A percentile compares a stretch with the other conserved stretches of the same genome.
Evolutionary conservation across 352 stramenopile species (phyloP).

Genomic region (Phytophthora cactorum): DNA sequence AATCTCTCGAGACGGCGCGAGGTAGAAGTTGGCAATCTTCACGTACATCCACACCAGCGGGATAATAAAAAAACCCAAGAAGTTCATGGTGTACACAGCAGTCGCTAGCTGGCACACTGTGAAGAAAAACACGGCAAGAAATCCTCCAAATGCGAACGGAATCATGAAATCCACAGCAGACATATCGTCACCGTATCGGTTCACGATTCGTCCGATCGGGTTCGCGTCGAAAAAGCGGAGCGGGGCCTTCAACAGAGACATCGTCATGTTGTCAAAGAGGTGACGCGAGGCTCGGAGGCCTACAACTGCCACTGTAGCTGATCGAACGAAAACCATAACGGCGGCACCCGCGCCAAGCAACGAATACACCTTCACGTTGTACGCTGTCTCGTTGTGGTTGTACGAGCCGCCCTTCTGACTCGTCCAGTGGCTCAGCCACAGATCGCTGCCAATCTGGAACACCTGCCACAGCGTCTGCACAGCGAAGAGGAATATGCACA

Average conservation of each 20-base stretch:
- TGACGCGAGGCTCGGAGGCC: conserved; percentile 43
- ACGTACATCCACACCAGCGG: conserved; percentile 89
- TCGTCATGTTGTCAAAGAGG: conserved; percentile 88
- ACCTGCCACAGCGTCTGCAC: conserved; percentile 40
- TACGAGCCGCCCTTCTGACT: conserved; percentile 29
- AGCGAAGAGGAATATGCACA: conserved; percentile 24
- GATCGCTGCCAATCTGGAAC: conserved; percentile 36
- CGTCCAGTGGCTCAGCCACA: conserved; percentile 49
- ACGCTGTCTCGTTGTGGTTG: conserved; percentile 18
- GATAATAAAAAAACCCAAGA: conserved; percentile 76
- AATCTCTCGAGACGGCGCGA: conserved; percentile 50
- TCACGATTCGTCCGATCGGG: conserved; percentile 89
- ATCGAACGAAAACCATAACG: conserved; percentile 39
- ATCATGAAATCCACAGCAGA: conserved; percentile 84
- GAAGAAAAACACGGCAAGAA: conserved; percentile 68
- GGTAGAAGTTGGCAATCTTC: conserved; percentile 40
- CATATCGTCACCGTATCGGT: conserved; percentile 90
- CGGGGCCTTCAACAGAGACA: conserved; percentile 83
- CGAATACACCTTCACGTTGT: conserved; percentile 42
- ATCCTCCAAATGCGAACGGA: conserved; percentile 33
- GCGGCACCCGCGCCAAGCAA: conserved; percentile 18
- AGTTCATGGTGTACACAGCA: conserved; percentile 79
- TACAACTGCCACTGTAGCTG: conserved; percentile 34
- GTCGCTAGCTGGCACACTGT: conserved; percentile 78
- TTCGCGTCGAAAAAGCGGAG: conserved; percentile 93